These are phyloP conservation scores for Hypoxylon lenormandii DNA, from an alignment of 495 filamentous ascomycete species.

Conservation along the genomic window DNA sequence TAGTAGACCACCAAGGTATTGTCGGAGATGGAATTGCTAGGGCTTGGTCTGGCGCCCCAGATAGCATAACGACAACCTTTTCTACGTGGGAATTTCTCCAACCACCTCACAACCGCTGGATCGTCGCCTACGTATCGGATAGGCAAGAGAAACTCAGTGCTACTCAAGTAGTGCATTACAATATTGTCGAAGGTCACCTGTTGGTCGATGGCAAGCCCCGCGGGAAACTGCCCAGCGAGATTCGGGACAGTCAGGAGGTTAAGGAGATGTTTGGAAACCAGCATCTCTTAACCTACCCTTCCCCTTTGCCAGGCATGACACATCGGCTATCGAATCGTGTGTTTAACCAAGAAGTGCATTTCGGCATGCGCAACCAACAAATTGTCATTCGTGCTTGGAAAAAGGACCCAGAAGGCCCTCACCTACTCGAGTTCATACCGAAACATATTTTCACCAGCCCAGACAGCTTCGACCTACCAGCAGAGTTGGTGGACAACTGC, in stretches of 20 bases:
- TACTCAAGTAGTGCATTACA: conserved; percentile 55
- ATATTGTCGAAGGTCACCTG: conserved; percentile 63
- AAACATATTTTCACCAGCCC: conserved; percentile 40
- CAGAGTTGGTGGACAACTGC: conserved; percentile 59
- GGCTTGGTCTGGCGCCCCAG: conserved; percentile 16
- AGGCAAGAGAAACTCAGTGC: not conserved
- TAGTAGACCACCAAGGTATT: conserved; percentile 37
- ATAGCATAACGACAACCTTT: not conserved
- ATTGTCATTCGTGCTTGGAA: conserved; percentile 56
- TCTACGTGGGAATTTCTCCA: conserved; percentile 44
- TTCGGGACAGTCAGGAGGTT: conserved; percentile 52
- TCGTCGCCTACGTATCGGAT: conserved; percentile 32
- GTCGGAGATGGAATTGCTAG: conserved; percentile 50
- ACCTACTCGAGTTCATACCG: conserved; percentile 57
- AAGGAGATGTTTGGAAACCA: conserved; percentile 64
- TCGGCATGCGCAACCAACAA: conserved; percentile 57
- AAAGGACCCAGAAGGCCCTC: not conserved
- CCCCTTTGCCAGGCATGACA: conserved; percentile 60
- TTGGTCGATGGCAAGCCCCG: conserved; percentile 61
- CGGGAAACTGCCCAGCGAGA: conserved; percentile 59
- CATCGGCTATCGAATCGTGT: conserved; percentile 52
- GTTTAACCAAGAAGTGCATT: conserved; percentile 58
- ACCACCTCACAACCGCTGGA: conserved; percentile 52
- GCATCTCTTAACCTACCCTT: conserved; percentile 61
- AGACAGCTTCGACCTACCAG: conserved; percentile 62